Base-by-base conservation (phyloP, 2,329 filamentous ascomycete genomes). In the Ilyonectria sp. region DNA sequence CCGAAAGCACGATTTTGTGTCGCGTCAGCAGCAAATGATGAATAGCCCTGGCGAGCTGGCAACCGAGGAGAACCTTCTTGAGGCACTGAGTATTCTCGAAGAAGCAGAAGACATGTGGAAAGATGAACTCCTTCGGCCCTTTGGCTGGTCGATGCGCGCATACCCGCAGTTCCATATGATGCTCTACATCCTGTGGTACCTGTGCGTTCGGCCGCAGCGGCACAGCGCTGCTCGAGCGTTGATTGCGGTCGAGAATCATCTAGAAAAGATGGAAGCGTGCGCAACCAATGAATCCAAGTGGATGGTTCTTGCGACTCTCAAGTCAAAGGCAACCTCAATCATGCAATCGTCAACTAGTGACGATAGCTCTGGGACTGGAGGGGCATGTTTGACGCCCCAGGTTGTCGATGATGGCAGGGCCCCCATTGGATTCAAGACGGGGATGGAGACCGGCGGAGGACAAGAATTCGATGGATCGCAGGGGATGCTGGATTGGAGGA, bases 1-100 rank as follows among this genome's bases (percentile, higher is more conserved):
- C 1, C 70, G 73, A 11, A 84, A 83, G 66, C 63, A 79, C 7
- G 80, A 90, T 49, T 85, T 87, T 72, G 84, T 84, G 0, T 82
- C 89, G 0, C 88, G 88, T 2, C 76, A 80, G 17, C 77, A 80
- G 8, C 75, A 76, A 46, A 72, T 78, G 43, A 77, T 77, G 8
- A 71, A 74, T 3, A 71, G 69, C 1, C 72, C 73, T 0, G 65
- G 72, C 1, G 64, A 72, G 2, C 60, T 76, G 33, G 71, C 78
- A 0, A 79, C 76, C 0, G 78, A 80, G 55, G 74, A 78, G 6
- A 79, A 80, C 10, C 74, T 85, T 1, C 21, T 65, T 0, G 75
- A 79, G 23, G 82, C 82, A 1, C 66, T 79, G 1, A 68, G 74
- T 1, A 75, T 80, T 0, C 70, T 85, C 0, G 80, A 84, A 29